phyloP scores from a whole-genome alignment of 208 protist species.

The Crithidia bombi region DNA sequence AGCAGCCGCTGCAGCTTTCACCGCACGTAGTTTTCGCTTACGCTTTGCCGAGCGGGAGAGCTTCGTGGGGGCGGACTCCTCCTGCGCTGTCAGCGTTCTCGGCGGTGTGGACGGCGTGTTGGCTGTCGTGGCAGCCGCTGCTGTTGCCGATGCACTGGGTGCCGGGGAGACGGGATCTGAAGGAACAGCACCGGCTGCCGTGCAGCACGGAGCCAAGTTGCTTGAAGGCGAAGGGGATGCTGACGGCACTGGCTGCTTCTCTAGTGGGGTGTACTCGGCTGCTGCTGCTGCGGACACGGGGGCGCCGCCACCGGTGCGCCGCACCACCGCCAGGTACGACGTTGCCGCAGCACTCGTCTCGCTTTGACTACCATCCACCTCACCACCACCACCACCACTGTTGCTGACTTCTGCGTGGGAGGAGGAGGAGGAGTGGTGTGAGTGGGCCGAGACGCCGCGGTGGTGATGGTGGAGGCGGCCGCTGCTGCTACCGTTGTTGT shows the following conservation, averaged over 20 bases:
- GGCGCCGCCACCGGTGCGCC: not conserved
- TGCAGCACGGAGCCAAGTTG: too few species aligned
- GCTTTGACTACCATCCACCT: too few species aligned
- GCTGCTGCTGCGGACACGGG: not conserved
- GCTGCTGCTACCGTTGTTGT: not conserved
- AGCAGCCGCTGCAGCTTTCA: conserved; percentile 20
- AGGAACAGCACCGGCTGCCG: too few species aligned
- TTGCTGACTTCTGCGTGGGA: not conserved
- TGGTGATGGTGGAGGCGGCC: too few species aligned
- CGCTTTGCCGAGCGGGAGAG: conserved; percentile 32
- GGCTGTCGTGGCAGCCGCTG: not conserved
- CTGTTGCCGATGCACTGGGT: not conserved
- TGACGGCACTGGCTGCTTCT: too few species aligned
- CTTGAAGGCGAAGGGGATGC: too few species aligned
- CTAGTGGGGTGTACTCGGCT: not conserved
- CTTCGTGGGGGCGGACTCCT: not conserved
- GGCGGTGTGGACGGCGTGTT: not conserved
- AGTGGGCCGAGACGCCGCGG: not conserved
- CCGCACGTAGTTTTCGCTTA: conserved; percentile 28
- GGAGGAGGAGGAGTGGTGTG: not conserved
- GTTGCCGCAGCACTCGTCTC: not conserved
- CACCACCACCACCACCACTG: not conserved
- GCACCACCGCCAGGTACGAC: conserved; percentile 10
- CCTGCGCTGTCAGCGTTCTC: not conserved
- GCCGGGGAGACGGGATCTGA: too few species aligned